Evolutionary conservation across 345 rosid species (phyloP).

Genomic region (Aquilaria sinensis): DNA sequence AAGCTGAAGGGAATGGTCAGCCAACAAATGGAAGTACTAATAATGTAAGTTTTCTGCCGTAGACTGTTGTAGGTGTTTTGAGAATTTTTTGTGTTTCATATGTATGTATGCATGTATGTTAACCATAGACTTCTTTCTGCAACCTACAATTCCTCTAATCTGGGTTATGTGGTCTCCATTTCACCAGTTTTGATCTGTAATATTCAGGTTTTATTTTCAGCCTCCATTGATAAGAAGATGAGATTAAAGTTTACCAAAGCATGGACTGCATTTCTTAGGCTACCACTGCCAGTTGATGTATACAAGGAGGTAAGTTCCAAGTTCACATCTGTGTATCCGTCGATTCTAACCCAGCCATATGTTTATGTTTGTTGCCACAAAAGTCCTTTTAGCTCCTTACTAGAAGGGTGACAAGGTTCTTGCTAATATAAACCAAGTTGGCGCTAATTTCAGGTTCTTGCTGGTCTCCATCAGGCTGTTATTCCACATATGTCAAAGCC

Average conservation of each 20-base stretch:
- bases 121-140: too few relatives aligned
- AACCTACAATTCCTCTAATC: too few relatives aligned
- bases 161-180: too few relatives aligned
- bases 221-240: conserved; percentile 61
- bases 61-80: conserved; percentile 1
- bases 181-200: not conserved
- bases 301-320: conserved; percentile 72
- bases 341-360: not conserved
- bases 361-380: not conserved
- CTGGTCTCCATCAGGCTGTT: conserved; percentile 64
- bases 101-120: too few relatives aligned
- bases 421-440: conserved; percentile 10
- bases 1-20: conserved; percentile 27
- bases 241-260: conserved; percentile 86
- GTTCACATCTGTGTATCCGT: not conserved
- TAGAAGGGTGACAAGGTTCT: too few relatives aligned
- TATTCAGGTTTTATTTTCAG: conserved; percentile 53
- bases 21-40: conserved; percentile 28
- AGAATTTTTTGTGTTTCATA: not conserved
- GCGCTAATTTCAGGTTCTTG: conserved; percentile 64
- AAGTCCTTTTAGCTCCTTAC: too few relatives aligned
- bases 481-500: conserved; percentile 79
- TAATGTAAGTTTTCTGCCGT: conserved; percentile 33
- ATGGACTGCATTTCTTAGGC: conserved; percentile 87
- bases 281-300: conserved; percentile 74